These are phyloP conservation scores for Cercospora zeae-maydis DNA, from an alignment of 2,329 filamentous ascomycete species.

Conservation along the genomic window DNA sequence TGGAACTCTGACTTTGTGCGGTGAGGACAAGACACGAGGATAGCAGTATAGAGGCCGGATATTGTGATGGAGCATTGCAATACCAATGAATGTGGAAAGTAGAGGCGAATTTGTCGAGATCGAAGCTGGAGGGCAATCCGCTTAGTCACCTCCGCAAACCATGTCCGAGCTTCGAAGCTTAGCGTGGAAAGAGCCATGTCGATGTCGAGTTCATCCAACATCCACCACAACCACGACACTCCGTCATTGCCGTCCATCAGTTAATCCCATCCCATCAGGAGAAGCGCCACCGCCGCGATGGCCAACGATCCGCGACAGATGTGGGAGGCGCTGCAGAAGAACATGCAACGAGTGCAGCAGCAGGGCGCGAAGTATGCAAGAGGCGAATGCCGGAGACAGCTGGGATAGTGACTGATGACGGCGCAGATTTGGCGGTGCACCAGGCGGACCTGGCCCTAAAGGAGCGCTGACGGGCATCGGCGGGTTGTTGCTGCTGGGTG, in stretches of 20 bases:
- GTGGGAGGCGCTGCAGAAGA: slow-evolving; percentile 62
- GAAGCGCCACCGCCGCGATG: slow-evolving; percentile 26
- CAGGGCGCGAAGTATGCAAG: slow-evolving; percentile 43
- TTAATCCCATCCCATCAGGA: neutral
- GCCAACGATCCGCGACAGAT: slow-evolving; percentile 59
- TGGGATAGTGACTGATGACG: slow-evolving; percentile 16
- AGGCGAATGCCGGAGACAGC: neutral
- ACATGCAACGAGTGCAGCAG: slow-evolving; percentile 50
- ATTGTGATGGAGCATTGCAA: neutral
- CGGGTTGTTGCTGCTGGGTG: slow-evolving; percentile 53
- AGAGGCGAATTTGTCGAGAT: neutral
- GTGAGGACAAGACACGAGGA: neutral
- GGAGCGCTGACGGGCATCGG: slow-evolving; percentile 54
- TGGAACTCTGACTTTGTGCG: neutral
- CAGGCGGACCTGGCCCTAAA: slow-evolving; percentile 48
- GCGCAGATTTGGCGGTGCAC: slow-evolving; percentile 48
- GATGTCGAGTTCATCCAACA: slow-evolving; percentile 1
- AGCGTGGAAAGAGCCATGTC: slow-evolving; percentile 2
- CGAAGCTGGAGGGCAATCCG: neutral
- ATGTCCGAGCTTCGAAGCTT: slow-evolving; percentile 6
- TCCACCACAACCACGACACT: neutral
- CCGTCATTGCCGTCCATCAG: neutral
- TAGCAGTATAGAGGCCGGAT: neutral
- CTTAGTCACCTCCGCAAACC: neutral
- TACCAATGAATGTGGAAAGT: no score